Evolutionary conservation across 2,329 filamentous ascomycete species (phyloP), one percentile per base, ranked within the genome.

Genomic region (Aspergillus ustus): DNA sequence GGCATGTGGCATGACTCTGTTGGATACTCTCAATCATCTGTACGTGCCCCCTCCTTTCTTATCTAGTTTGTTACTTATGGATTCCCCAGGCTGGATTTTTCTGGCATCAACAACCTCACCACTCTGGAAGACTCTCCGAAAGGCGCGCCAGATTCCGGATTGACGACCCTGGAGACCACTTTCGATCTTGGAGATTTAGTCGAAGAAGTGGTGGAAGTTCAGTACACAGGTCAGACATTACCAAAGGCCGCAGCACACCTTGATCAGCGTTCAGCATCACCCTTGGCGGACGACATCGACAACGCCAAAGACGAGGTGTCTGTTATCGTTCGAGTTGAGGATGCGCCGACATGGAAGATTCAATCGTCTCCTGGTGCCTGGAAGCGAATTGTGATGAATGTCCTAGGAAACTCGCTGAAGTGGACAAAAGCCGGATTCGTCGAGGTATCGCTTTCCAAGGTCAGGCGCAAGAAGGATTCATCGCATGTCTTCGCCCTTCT

Each of bases 1-100:
- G n/a, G 77, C 76, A 3, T 84, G 82, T 54, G 81, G 81, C 0
- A 72, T 77, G n/a, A 84, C 82, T 6, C 70, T 84, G 2, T 70
- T 84, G 19, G 82, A 82, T 50, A 82, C 82, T 1, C 69, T 75
- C 59, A 72, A 75, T 44, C 73, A 74, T 59, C 58, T 70, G 59
- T 69, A 44, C 52, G 63, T 52, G 17, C 40, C 1, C 45, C 34
- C 34, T 28, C 22, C 7, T 3, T 19, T n/a, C 20, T n/a, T n/a
- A 37, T 2, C 2, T 49, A 7, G 25, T 4, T 8, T 22, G 25
- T 13, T 48, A 37, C 22, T 54, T 6, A 40, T 31, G 5, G 22
- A 4, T 43, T 7, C 11, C 7, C 17, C 37, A 66, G 62, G 4
- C 53, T 75, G 17, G 72, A 73, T 51, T 74, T 71, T 48, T 70